Conservation (phyloP, 2,329 filamentous ascomycete species). For the Fusarium musae region DNA sequence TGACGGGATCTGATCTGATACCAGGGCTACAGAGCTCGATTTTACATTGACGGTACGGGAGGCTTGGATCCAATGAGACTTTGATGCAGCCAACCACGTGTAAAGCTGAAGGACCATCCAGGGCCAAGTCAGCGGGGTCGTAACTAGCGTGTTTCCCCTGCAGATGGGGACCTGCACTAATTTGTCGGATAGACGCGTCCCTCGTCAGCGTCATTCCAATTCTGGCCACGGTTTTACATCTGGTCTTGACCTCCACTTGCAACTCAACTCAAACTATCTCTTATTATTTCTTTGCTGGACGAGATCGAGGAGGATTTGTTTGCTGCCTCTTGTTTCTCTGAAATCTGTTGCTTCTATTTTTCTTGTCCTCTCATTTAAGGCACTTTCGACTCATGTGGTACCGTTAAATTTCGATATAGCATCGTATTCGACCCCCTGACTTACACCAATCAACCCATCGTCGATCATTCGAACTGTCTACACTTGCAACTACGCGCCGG, state of each 20-base stretch:
- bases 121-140: background rate
- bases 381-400: slow-evolving; percentile 1
- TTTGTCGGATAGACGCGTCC: slow-evolving; percentile 25
- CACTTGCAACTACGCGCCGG: background rate
- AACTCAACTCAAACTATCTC: slow-evolving; percentile 10
- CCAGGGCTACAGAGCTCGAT: background rate
- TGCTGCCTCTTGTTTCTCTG: background rate
- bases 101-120: background rate
- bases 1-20: background rate
- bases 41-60: background rate
- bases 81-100: slow-evolving; percentile 22
- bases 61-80: slow-evolving; percentile 14
- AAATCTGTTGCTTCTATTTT: background rate
- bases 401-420: slow-evolving; percentile 3
- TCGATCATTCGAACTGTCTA: slow-evolving; percentile 1
- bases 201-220: slow-evolving; percentile 30
- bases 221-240: slow-evolving; percentile 41
- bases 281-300: slow-evolving; percentile 8
- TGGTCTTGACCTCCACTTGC: slow-evolving; percentile 2
- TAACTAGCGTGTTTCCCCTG: slow-evolving; percentile 25
- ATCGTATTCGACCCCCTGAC: slow-evolving; percentile 29
- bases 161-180: slow-evolving; percentile 17
- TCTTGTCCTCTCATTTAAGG: slow-evolving; percentile 18
- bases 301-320: background rate
- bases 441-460: slow-evolving; percentile 28